Evolutionary conservation across 2,329 filamentous ascomycete species (phyloP).

Genomic region (Cladophialophora psammophila): DNA sequence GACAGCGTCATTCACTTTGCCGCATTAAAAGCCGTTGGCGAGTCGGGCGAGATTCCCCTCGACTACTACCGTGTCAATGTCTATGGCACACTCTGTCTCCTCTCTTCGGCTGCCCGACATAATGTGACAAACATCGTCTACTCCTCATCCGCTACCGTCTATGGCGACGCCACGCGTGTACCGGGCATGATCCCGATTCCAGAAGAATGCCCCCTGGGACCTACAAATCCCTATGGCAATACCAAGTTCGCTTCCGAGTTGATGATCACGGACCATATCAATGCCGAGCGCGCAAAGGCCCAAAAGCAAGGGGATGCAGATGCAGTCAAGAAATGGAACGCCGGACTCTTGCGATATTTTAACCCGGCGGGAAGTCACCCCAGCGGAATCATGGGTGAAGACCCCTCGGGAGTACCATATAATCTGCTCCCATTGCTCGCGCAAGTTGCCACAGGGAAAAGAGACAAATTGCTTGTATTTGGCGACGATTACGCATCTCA

Average conservation of each 20-base stretch:
- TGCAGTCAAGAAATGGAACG: conserved; percentile 85
- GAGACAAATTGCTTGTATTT: conserved; percentile 93
- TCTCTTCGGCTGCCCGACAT: conserved; percentile 86
- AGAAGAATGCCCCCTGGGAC: conserved; percentile 92
- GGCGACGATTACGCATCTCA: conserved; percentile 91
- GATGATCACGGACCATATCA: conserved; percentile 89
- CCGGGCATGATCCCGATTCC: conserved; percentile 99
- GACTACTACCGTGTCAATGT: conserved; percentile 99
- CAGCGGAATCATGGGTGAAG: conserved; percentile 96
- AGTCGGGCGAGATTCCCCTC: conserved; percentile 90
- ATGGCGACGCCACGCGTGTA: conserved; percentile 95
- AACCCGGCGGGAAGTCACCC: conserved; percentile 96
- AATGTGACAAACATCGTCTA: conserved; percentile 98
- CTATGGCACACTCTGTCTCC: conserved; percentile 84
- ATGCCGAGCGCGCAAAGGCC: conserved; percentile 81
- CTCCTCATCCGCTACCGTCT: conserved; percentile 96
- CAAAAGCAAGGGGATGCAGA: conserved; percentile 78
- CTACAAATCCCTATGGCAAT: conserved; percentile 96
- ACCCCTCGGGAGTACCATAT: conserved; percentile 93
- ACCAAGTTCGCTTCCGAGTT: conserved; percentile 93
- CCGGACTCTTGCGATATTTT: conserved; percentile 92
- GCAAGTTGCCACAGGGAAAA: conserved; percentile 93
- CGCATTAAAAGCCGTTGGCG: conserved; percentile 96
- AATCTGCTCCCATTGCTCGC: conserved; percentile 94
- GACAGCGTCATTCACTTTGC: conserved; percentile 99